These are phyloP conservation scores for Stereum hirsutum DNA, from an alignment of 1,284 basidiomycete genomes.

Conservation along the genomic window DNA sequence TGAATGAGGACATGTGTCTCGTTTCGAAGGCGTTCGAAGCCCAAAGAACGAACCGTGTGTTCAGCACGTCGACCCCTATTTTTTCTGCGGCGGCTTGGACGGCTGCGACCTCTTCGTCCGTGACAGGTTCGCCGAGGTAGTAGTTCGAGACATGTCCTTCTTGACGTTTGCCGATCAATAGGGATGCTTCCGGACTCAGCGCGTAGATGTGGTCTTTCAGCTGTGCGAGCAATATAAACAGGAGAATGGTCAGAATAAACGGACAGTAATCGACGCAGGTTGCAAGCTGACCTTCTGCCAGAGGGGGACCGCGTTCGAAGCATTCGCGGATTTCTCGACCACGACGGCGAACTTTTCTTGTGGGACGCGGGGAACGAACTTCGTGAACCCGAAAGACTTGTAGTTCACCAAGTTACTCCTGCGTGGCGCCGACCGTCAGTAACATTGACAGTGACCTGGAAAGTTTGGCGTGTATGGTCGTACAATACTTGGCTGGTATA, in stretches of 20 bases:
- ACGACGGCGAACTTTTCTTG: slow-evolving; percentile 53
- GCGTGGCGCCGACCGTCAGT: no score
- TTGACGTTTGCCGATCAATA: slow-evolving; percentile 72
- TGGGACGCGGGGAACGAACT: slow-evolving; percentile 67
- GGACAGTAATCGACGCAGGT: no score
- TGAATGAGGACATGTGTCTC: not conserved
- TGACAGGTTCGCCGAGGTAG: slow-evolving; percentile 63
- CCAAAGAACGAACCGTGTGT: slow-evolving; percentile 54
- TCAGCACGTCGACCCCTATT: slow-evolving; percentile 62
- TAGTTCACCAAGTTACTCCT: slow-evolving; percentile 75
- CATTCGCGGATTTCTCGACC: slow-evolving; percentile 50
- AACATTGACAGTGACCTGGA: no score
- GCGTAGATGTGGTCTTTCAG: slow-evolving; percentile 69
- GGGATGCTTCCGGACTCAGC: slow-evolving; percentile 46
- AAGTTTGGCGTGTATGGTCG: no score
- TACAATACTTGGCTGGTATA: slow-evolving; percentile 68
- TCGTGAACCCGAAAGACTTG: slow-evolving; percentile 75
- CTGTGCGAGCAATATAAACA: slow-evolving; percentile 23
- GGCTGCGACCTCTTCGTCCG: slow-evolving; percentile 65
- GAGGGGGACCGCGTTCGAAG: slow-evolving; percentile 40
- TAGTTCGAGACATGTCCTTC: slow-evolving; percentile 77
- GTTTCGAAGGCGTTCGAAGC: no score
- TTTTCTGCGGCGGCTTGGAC: slow-evolving; percentile 71
- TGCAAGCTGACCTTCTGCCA: slow-evolving; percentile 46
- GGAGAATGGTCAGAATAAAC: not conserved